Evolutionary conservation across 2,329 filamentous ascomycete genomes (phyloP), one percentile per base, ranked within the genome.

Genomic region (Stachybotrys chlorohalonatus): DNA sequence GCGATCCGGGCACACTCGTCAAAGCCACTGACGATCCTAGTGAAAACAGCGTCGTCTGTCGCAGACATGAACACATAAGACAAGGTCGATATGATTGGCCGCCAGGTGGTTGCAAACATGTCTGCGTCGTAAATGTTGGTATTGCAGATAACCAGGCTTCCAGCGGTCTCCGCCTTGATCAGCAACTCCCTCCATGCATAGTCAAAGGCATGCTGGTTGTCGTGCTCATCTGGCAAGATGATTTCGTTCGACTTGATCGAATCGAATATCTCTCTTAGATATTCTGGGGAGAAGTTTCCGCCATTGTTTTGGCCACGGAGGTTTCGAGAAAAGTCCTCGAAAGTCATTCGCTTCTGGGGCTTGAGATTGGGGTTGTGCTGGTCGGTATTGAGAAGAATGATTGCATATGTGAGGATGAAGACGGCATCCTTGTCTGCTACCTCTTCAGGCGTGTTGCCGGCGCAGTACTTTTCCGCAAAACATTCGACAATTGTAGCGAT

Each of bases 41-140:
- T 90, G 67, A 96, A 99, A 3, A 99, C 94, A 0, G 93, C 81
- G 68, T 99, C 94, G 65, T 99, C 95, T 0, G 91, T 95, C 15
- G 95, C 95, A 42, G 93, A 97, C 87, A 97, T 95, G 75, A 99
- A 99, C 4, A 99, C 94, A 66, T 97, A 99, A 11, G 94, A 95
- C 54, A 99, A 76, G 0, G 95, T 97, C 4, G 94, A 92, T 45
- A 99, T 81, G 52, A 99, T 91, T 0, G 95, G 93, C 67, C 84
- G 91, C 94, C 95, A 99, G 0, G 92, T 96, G 24, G 91, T 88
- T 55, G 88, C 85, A 69, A 99, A 99, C 90, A 99, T 96, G 67
- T 99, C 92, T 5, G 92, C 90, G 70, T 99, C 95, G 69, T 90
- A 99, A 46, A 95, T 85, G 66, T 96, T 97, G 5, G 93, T 96